Conservation (phyloP, 2,329 filamentous ascomycete species). For the Aspergillus eucalypticola region DNA sequence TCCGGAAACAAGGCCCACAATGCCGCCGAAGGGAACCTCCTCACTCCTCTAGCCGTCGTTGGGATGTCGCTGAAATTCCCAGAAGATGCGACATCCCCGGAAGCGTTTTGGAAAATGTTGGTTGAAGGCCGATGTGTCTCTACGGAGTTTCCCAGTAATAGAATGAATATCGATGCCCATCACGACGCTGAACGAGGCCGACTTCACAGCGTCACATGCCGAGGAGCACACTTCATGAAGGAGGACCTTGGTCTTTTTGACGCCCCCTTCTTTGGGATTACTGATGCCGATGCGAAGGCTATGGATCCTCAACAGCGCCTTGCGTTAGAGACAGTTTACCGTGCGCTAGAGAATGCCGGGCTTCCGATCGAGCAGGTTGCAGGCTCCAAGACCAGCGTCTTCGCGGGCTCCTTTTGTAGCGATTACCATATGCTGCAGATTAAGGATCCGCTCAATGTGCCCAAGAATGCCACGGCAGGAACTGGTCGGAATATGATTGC, state of each 20-base stretch:
- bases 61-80: conserved; percentile 25
- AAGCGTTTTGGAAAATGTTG: conserved; percentile 26
- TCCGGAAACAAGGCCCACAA: background rate
- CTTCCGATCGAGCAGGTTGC: conserved; percentile 27
- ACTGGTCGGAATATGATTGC: conserved; percentile 30
- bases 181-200: conserved; percentile 24
- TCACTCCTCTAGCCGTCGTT: conserved; percentile 24
- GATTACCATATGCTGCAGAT: conserved; percentile 32
- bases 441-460: conserved; percentile 21
- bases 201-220: conserved; percentile 11
- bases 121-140: conserved; percentile 20
- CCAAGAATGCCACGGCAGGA: conserved; percentile 26
- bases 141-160: conserved; percentile 25
- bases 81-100: conserved; percentile 19
- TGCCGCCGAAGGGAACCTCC: background rate
- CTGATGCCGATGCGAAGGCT: conserved; percentile 24
- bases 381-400: conserved; percentile 36
- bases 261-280: conserved; percentile 34
- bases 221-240: conserved; percentile 23
- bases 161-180: conserved; percentile 27
- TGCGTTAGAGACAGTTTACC: conserved; percentile 31
- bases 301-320: conserved; percentile 38
- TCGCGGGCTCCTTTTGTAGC: conserved; percentile 30
- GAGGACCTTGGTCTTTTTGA: conserved; percentile 34
- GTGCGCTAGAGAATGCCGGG: conserved; percentile 31